A percentile compares a stretch with the other conserved stretches of the same genome.
phyloP scores from a whole-genome alignment of 2,329 filamentous ascomycete species.

The Colletotrichum simmondsii region DNA sequence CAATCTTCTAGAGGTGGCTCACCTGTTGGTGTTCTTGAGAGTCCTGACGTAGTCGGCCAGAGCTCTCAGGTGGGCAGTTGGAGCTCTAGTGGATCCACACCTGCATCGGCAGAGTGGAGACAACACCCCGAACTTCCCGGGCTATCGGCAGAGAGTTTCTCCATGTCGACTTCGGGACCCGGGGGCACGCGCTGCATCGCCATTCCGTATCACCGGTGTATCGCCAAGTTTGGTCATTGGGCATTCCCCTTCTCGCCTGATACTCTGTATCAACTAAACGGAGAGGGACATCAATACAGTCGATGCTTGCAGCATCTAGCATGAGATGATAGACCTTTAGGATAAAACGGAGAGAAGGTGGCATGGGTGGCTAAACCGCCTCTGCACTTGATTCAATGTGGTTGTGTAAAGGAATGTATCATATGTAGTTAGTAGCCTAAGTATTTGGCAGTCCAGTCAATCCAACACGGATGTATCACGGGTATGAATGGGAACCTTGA shows the following conservation, averaged over 20 bases:
- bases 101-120: slow-evolving; percentile 8
- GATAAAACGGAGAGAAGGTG: too few species aligned
- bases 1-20: not conserved
- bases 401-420: too few species aligned
- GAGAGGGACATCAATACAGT: too few species aligned
- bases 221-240: not conserved
- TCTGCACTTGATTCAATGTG: too few species aligned
- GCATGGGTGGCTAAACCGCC: too few species aligned
- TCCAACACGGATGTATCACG: not conserved
- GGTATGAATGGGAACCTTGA: too few species aligned
- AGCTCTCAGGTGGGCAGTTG: not conserved
- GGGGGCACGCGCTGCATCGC: not conserved
- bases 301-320: too few species aligned
- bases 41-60: slow-evolving; percentile 24
- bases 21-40: not conserved
- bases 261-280: too few species aligned
- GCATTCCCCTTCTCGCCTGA: too few species aligned
- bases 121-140: not conserved
- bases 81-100: slow-evolving; percentile 26
- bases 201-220: not conserved
- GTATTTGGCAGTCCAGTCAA: not conserved
- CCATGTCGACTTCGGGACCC: not conserved
- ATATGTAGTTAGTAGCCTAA: too few species aligned
- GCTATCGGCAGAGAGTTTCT: slow-evolving; percentile 28
- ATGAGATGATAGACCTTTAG: too few species aligned